Evolutionary conservation across 495 filamentous ascomycete species (phyloP).

Genomic region (Baudoinia panamericana): DNA sequence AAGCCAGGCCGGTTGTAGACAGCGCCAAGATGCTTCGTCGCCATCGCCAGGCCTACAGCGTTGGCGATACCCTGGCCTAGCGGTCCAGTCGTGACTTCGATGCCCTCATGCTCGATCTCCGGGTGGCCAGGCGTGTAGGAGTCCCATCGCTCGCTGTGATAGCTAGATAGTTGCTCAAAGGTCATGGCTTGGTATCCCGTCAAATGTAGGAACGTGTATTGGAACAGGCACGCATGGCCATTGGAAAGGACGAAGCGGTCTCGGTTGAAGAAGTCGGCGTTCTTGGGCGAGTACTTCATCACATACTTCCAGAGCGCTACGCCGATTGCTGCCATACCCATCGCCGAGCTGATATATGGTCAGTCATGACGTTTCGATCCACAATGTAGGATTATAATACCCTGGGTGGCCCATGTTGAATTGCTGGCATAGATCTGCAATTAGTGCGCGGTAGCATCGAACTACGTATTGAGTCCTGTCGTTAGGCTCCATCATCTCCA

Average conservation of each 20-base stretch:
- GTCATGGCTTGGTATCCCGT: slow-evolving; percentile 47
- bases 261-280: slow-evolving; percentile 38
- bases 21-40: slow-evolving; percentile 42
- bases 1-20: slow-evolving; percentile 41
- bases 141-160: slow-evolving; percentile 41
- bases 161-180: slow-evolving; percentile 46
- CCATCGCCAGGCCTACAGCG: slow-evolving; percentile 47
- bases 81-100: slow-evolving; percentile 51
- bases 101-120: slow-evolving; percentile 46
- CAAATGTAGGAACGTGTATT: slow-evolving; percentile 46
- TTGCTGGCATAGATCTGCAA: slow-evolving; percentile 48
- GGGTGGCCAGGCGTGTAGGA: slow-evolving; percentile 43
- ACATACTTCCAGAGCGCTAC: slow-evolving; percentile 40
- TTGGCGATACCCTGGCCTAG: slow-evolving; percentile 49
- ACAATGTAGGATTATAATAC: slow-evolving; percentile 21
- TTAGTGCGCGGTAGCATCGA: slow-evolving; percentile 39
- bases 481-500: slow-evolving; percentile 13
- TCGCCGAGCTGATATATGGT: slow-evolving; percentile 25
- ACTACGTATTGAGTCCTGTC: slow-evolving; percentile 28
- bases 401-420: slow-evolving; percentile 47
- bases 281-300: slow-evolving; percentile 39
- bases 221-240: slow-evolving; percentile 48
- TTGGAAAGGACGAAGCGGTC: slow-evolving; percentile 45
- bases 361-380: not conserved
- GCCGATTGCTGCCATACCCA: slow-evolving; percentile 45